Percentiles rank a stretch among this genome's conserved stretches.
Evolutionary conservation across 2,329 filamentous ascomycete species (phyloP).

Genomic region (Dactylellina cionopaga): DNA sequence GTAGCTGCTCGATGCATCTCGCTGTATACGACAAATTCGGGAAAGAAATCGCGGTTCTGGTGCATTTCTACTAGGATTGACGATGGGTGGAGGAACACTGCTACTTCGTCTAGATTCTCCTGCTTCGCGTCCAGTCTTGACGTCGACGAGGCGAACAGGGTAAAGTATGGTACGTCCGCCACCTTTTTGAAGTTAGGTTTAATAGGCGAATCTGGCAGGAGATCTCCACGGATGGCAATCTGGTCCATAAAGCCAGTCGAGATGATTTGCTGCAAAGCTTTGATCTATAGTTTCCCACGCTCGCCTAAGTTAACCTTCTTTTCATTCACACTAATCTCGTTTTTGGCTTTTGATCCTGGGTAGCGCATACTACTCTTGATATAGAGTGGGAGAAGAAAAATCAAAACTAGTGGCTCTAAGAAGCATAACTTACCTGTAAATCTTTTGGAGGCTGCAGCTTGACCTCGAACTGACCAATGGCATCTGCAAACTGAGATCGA

Average conservation of each 20-base stretch:
- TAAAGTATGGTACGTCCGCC: conserved; percentile 92
- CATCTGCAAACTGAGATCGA: conserved; percentile 75
- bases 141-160: conserved; percentile 76
- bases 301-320: conserved; percentile 27
- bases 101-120: conserved; percentile 68
- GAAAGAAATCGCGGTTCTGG: conserved; percentile 76
- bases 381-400: conserved; percentile 13
- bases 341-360: no score
- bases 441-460: conserved; percentile 70
- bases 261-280: conserved; percentile 87
- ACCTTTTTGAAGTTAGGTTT: conserved; percentile 55
- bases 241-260: conserved; percentile 94
- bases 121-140: conserved; percentile 60
- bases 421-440: conserved; percentile 65
- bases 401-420: not conserved
- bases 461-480: conserved; percentile 68
- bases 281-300: conserved; percentile 62
- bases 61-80: conserved; percentile 76
- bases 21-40: conserved; percentile 86
- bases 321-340: no score
- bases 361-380: conserved; percentile 27
- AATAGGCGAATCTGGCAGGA: conserved; percentile 76
- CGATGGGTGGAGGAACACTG: conserved; percentile 87
- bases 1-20: conserved; percentile 77
- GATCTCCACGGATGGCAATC: conserved; percentile 88